Conservation (phyloP, 2,329 filamentous ascomycete species). For the Diatrype stigma region DNA sequence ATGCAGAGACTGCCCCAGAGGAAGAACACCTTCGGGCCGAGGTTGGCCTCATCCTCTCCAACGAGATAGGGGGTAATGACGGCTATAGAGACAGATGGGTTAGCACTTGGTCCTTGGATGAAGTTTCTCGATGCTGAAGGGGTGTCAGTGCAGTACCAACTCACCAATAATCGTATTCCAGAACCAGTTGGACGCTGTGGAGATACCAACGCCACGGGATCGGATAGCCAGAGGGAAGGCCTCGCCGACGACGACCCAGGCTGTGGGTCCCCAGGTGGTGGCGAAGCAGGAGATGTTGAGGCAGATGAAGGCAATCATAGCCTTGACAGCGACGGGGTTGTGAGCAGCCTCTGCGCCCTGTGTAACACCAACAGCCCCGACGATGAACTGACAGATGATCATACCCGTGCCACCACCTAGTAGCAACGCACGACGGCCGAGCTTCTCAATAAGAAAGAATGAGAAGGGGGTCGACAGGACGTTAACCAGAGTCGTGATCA, state of each 20-base stretch:
- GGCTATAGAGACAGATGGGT: slow-evolving; percentile 41
- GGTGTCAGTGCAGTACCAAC: neutral
- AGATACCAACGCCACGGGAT: slow-evolving; percentile 65
- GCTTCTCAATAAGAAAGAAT: slow-evolving; percentile 67
- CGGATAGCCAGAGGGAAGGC: slow-evolving; percentile 73
- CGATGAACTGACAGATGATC: slow-evolving; percentile 66
- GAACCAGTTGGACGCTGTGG: slow-evolving; percentile 71
- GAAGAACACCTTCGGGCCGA: slow-evolving; percentile 48
- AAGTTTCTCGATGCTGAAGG: neutral
- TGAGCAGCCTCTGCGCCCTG: slow-evolving; percentile 28
- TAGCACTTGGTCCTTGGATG: neutral
- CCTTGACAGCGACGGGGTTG: slow-evolving; percentile 33
- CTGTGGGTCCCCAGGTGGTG: slow-evolving; percentile 66
- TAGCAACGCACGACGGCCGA: slow-evolving; percentile 66
- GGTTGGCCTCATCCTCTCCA: slow-evolving; percentile 40
- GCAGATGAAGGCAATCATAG: slow-evolving; percentile 71
- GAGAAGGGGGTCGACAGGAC: slow-evolving; percentile 67
- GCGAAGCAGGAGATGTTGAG: slow-evolving; percentile 81
- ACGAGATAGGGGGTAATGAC: slow-evolving; percentile 70
- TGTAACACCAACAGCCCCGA: slow-evolving; percentile 55
- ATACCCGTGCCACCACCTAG: slow-evolving; percentile 67
- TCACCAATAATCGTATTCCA: slow-evolving; percentile 56
- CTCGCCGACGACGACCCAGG: slow-evolving; percentile 70
- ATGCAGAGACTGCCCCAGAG: slow-evolving; percentile 59
- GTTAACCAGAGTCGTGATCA: slow-evolving; percentile 75